Evolutionary conservation across 768 basidiomycete genomes (phyloP).

Genomic region (Dacryopinax primogenitus): DNA sequence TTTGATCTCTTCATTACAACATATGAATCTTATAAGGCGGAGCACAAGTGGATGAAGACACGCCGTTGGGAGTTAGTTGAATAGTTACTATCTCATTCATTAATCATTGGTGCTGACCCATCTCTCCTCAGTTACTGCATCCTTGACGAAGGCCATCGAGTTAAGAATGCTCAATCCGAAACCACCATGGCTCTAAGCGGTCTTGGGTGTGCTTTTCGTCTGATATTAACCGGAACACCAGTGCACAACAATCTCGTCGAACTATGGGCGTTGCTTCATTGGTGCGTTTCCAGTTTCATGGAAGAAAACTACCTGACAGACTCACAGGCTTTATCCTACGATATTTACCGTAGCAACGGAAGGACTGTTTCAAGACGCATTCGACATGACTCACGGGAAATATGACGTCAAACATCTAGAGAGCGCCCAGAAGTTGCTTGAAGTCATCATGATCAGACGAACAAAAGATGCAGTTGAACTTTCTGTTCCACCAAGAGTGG

Average conservation of each 20-base stretch:
- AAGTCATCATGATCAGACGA: conserved; percentile 45
- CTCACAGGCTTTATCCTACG: conserved; percentile 35
- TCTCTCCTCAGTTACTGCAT: conserved; percentile 31
- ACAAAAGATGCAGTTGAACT: conserved; percentile 43
- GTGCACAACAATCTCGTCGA: conserved; percentile 54
- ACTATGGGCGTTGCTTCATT: conserved; percentile 45
- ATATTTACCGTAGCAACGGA: conserved; percentile 41
- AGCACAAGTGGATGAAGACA: conserved; percentile 49
- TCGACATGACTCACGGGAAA: conserved; percentile 40
- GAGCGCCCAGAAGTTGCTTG: conserved; percentile 38
- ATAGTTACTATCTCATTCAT: not conserved
- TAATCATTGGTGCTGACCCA: conserved; percentile 17
- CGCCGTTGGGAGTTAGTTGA: conserved; percentile 36
- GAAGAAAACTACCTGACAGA: conserved; percentile 12
- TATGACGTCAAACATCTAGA: conserved; percentile 41
- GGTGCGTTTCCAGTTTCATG: conserved; percentile 13
- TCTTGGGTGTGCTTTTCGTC: conserved; percentile 42
- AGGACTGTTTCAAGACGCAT: conserved; percentile 39
- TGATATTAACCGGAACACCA: conserved; percentile 63
- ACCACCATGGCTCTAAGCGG: conserved; percentile 42
- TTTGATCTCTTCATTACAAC: conserved; percentile 54
- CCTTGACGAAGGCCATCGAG: conserved; percentile 56
- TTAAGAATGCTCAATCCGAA: conserved; percentile 54
- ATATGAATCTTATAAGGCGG: conserved; percentile 49
- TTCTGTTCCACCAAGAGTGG: conserved; percentile 44